Evolutionary conservation across 2,329 filamentous ascomycete species (phyloP).

Genomic region (Trichophyton rubrum): DNA sequence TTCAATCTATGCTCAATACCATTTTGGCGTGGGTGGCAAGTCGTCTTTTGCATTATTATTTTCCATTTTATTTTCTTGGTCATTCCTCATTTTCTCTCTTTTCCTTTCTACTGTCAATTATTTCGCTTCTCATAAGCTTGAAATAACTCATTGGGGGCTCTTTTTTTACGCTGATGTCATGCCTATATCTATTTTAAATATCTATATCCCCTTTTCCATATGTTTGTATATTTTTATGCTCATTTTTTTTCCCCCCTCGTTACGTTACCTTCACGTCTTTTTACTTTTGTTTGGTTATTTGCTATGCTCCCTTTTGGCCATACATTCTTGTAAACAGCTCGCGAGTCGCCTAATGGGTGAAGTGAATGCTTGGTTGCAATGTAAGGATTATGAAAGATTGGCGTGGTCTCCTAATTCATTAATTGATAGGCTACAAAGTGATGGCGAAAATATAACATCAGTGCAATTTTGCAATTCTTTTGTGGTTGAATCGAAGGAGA

Average conservation of each 20-base stretch:
- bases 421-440: not conserved
- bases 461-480: too few relatives aligned
- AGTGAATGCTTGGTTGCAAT: not conserved
- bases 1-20: conserved; percentile 5
- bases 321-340: not conserved
- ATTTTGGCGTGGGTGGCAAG: not conserved
- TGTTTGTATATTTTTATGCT: not conserved
- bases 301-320: not conserved
- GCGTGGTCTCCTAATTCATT: not conserved
- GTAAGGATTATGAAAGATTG: not conserved
- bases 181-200: not conserved
- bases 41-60: not conserved
- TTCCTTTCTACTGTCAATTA: not conserved
- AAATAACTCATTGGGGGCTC: not conserved
- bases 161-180: not conserved
- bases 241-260: too few relatives aligned
- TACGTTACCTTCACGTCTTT: not conserved
- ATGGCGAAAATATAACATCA: not conserved
- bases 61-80: not conserved
- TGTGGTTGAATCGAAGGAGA: too few relatives aligned
- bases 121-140: not conserved
- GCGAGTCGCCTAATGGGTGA: not conserved
- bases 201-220: not conserved
- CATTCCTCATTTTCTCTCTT: not conserved
- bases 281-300: not conserved